Evolutionary conservation across 208 protist genomes (phyloP), one percentile per base, ranked within the genome.

Genomic region (Acanthamoeba culbertsoni): DNA sequence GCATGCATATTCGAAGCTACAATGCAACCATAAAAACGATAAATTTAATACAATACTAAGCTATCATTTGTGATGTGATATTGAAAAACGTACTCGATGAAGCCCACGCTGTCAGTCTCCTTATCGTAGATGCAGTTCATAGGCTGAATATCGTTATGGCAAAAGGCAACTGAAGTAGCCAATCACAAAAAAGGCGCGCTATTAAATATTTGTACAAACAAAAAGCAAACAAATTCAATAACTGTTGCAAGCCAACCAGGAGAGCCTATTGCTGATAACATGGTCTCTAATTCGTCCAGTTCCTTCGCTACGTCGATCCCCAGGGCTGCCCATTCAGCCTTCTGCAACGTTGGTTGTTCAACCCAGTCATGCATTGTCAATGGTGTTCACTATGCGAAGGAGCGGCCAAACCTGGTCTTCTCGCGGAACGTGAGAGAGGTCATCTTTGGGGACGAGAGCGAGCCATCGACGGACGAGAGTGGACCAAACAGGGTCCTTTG

Each of bases 1-100:
- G 68, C 65, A 57, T 23, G 89, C 89, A n/a, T 93, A 93, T 48
- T 93, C 89, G 48, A 63, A 63, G 46, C 51, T 88, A 46, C 37
- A 35, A 71, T 23, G 1, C 31, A 43, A 90, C 14, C 3, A n/a
- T n/a, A 35, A 0, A 62, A n/a, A 26, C 1, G 45, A 35, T 7
- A 75, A 16, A 23, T 6, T 33, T 26, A 91, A 8, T 75, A 31
- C 86, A 79, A 18, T 23, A 68, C 8, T 20, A 42, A 40, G 31
- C 20, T 23, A 88, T 12, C 12, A 75, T 40, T n/a, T n/a, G 14
- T 12, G 28, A 75, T 37, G 20, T 14, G 28, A 59, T n/a, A n/a
- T n/a, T 59, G 51, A 14, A 79, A 79, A 46, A 45, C 55, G 23
- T 62, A 89, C 79, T 68, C 55, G 46, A 57, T 65, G 33, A 68